Evolutionary conservation across 495 filamentous ascomycete species (phyloP).

Genomic region (Xylaria intraflava): DNA sequence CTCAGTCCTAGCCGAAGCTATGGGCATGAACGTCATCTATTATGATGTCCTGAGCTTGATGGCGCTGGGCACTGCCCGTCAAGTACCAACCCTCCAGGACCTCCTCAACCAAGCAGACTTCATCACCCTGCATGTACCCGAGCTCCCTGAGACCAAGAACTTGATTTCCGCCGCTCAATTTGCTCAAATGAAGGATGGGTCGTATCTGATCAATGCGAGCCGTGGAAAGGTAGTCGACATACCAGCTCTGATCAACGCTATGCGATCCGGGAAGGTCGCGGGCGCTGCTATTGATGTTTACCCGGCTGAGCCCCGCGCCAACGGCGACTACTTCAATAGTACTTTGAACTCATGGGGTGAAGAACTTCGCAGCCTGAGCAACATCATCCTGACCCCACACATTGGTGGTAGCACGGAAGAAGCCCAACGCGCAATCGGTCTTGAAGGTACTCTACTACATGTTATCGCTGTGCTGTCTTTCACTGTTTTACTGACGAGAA

Average conservation of each 20-base stretch:
- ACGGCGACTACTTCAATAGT: slow-evolving; percentile 90
- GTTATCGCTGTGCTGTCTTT: background rate
- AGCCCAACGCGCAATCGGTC: slow-evolving; percentile 91
- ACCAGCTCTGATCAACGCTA: slow-evolving; percentile 80
- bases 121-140: slow-evolving; percentile 89
- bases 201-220: slow-evolving; percentile 93
- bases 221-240: slow-evolving; percentile 94
- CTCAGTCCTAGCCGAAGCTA: slow-evolving; percentile 90
- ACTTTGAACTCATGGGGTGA: slow-evolving; percentile 81
- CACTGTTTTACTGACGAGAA: background rate
- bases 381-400: slow-evolving; percentile 91
- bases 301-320: slow-evolving; percentile 85
- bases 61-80: slow-evolving; percentile 79
- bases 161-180: slow-evolving; percentile 76
- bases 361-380: slow-evolving; percentile 78
- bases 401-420: slow-evolving; percentile 98
- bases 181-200: slow-evolving; percentile 81
- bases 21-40: slow-evolving; percentile 96
- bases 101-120: slow-evolving; percentile 82
- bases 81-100: slow-evolving; percentile 68
- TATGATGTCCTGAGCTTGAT: slow-evolving; percentile 91
- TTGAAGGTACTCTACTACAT: slow-evolving; percentile 50
- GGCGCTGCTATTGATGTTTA: slow-evolving; percentile 96
- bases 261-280: slow-evolving; percentile 80
- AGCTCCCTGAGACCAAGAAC: slow-evolving; percentile 82